Evolutionary conservation across 2,329 filamentous ascomycete species (phyloP), one percentile per base, ranked within the genome.

Genomic region (Colletotrichum noveboracense): DNA sequence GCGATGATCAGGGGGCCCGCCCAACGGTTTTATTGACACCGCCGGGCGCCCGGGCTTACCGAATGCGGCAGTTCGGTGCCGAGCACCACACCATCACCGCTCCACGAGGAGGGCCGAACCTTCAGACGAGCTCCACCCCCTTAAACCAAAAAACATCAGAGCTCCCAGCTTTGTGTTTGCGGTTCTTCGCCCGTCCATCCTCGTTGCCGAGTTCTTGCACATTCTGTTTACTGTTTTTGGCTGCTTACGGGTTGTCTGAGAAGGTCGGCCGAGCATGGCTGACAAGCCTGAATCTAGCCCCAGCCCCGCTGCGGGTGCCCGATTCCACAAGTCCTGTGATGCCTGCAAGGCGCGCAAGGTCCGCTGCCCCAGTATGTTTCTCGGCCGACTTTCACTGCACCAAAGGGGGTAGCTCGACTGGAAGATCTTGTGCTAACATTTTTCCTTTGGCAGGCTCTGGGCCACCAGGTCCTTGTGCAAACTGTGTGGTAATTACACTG

Each of bases 301-400:
- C 18, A 28, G 24, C 8, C 58, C 32, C 32, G 26, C 43, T 52
- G 43, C 28, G 26, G 60, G 48, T 65, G 14, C 66, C 13, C 71
- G 71, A 61, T 70, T 64, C n/a, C 79, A 79, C 71, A 84, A 80
- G 75, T 82, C 83, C 7, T 86, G 85, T 78, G 84, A 86, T 77
- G 79, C 80, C 55, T 86, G 85, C 79, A 85, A 85, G 77, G 73
- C 78, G n/a, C 83, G 85, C 55, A 86, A 86, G 77, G 85, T 86
- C 24, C 83, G 84, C 67, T 86, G 84, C 76, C 80, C 81, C 24
- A 81, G 85, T 86, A 80, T 67, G 81, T 77, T 30, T 34, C 28
- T 32, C 55, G 16, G 30, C 30, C 30, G 52, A 64, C 26, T 32
- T 5, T 30, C 18, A 1, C 18, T 58, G 21, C 26, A 21, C 26